These are phyloP conservation scores for Pythium aquatile DNA, from an alignment of 352 stramenopile species.

Conservation along the genomic window DNA sequence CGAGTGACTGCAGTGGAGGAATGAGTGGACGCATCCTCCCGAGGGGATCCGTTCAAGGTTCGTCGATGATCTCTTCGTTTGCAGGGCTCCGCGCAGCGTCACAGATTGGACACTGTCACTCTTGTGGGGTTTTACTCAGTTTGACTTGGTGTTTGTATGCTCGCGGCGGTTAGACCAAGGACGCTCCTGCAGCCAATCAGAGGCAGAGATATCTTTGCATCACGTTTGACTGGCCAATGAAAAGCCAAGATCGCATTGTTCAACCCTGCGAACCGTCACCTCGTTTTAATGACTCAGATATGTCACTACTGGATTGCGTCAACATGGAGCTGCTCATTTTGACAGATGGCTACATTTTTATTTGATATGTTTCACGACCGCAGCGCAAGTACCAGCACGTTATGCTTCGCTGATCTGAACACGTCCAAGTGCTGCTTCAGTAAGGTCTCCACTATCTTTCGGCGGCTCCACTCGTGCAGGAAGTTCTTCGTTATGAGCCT, in stretches of 20 bases:
- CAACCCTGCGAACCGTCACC: conserved; percentile 6
- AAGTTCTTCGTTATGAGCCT: background rate
- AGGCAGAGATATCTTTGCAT: background rate
- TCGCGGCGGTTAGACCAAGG: background rate
- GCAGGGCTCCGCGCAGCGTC: conserved; percentile 9
- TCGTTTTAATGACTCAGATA: conserved; percentile 7
- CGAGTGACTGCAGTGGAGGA: background rate
- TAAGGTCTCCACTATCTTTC: conserved; percentile 24
- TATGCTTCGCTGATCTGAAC: conserved; percentile 33
- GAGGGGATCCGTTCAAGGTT: background rate
- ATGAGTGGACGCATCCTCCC: conserved; percentile 2
- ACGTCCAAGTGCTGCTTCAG: conserved; percentile 33
- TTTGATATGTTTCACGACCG: background rate
- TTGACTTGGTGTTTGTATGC: conserved; percentile 19
- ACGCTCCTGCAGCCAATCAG: conserved; percentile 12
- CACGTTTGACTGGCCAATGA: conserved; percentile 22
- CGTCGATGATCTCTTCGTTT: conserved; percentile 17
- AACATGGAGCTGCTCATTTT: conserved; percentile 7
- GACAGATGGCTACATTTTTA: conserved; percentile 26
- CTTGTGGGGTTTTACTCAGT: background rate
- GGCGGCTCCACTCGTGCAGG: conserved; percentile 8
- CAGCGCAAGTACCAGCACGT: conserved; percentile 31
- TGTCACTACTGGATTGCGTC: conserved; percentile 20
- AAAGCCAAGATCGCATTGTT: background rate
- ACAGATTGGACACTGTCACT: conserved; percentile 21